Percentiles rank a stretch among this genome's conserved stretches.
Conservation (phyloP, 768 basidiomycete genomes). For the Mycena vulgaris region DNA sequence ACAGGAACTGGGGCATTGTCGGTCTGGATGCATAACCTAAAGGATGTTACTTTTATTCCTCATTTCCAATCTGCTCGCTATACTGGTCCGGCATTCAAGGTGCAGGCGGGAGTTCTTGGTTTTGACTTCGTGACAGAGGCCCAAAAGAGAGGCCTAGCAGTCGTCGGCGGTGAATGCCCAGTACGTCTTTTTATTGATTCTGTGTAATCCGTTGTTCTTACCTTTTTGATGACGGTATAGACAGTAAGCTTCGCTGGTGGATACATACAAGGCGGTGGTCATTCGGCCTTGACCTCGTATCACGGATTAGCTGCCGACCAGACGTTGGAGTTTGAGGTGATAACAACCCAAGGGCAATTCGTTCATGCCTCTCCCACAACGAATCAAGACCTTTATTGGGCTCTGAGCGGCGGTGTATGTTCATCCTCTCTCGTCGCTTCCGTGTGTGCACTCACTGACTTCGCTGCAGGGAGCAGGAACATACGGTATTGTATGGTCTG, state of each 20-base stretch:
- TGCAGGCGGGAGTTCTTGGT: constrained; percentile 29
- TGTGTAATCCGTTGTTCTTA: constrained; percentile 17
- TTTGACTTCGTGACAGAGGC: constrained; percentile 28
- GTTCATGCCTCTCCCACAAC: constrained; percentile 49
- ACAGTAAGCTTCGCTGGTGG: constrained; percentile 59
- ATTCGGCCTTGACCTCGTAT: constrained; percentile 35
- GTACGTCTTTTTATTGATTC: constrained; percentile 14
- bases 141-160: constrained; percentile 22
- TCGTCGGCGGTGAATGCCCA: constrained; percentile 33
- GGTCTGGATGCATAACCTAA: constrained; percentile 35
- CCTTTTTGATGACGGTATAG: constrained; percentile 23
- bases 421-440: constrained; percentile 5
- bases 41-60: constrained; percentile 22
- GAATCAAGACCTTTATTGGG: constrained; percentile 59
- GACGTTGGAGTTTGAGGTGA: constrained; percentile 54
- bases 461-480: constrained; percentile 31
- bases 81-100: constrained; percentile 29
- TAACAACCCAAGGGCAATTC: constrained; percentile 56
- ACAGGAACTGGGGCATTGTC: constrained; percentile 29
- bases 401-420: constrained; percentile 49
- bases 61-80: constrained; percentile 27
- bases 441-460: constrained; percentile 13
- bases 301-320: constrained; percentile 44
- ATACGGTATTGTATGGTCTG: constrained; percentile 35
- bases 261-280: constrained; percentile 50